Conservation (phyloP, 805 yeast genomes). For the Hanseniaspora lindneri region DNA sequence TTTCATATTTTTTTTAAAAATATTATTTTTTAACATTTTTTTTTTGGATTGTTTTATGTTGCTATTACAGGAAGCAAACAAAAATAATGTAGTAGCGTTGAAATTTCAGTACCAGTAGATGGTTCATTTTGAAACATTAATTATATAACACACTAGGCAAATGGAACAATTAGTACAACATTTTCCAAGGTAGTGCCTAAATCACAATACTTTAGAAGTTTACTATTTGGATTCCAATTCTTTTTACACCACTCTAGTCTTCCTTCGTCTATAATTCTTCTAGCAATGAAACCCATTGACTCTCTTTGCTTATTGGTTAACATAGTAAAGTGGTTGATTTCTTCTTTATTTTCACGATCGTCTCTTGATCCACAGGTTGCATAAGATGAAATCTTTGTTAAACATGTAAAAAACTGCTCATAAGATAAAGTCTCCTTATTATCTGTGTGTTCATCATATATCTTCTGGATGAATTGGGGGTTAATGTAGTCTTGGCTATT, state of each 20-base stretch:
- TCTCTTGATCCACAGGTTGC: slow-evolving; percentile 62
- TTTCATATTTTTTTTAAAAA: too few relatives aligned
- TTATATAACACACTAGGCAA: too few relatives aligned
- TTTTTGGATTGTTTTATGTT: too few relatives aligned
- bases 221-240: slow-evolving; percentile 13
- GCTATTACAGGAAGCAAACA: too few relatives aligned
- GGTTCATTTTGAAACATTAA: too few relatives aligned
- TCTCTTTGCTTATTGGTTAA: slow-evolving; percentile 41
- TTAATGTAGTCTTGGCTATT: slow-evolving; percentile 36
- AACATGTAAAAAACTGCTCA: slow-evolving; percentile 32
- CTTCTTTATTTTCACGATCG: slow-evolving; percentile 31
- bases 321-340: slow-evolving; percentile 35
- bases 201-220: slow-evolving; percentile 49
- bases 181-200: slow-evolving; percentile 57
- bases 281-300: slow-evolving; percentile 50
- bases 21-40: too few relatives aligned
- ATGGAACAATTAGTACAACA: slow-evolving; percentile 34
- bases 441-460: slow-evolving; percentile 38
- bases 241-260: slow-evolving; percentile 29
- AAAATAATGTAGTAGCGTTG: too few relatives aligned
- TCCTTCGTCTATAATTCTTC: slow-evolving; percentile 66
- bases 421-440: slow-evolving; percentile 22
- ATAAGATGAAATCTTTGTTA: slow-evolving; percentile 71
- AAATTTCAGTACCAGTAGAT: too few relatives aligned
- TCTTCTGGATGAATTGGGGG: slow-evolving; percentile 20